These are phyloP conservation scores for Melanogaster broomeanus DNA, from an alignment of 768 basidiomycete species.

Conservation along the genomic window DNA sequence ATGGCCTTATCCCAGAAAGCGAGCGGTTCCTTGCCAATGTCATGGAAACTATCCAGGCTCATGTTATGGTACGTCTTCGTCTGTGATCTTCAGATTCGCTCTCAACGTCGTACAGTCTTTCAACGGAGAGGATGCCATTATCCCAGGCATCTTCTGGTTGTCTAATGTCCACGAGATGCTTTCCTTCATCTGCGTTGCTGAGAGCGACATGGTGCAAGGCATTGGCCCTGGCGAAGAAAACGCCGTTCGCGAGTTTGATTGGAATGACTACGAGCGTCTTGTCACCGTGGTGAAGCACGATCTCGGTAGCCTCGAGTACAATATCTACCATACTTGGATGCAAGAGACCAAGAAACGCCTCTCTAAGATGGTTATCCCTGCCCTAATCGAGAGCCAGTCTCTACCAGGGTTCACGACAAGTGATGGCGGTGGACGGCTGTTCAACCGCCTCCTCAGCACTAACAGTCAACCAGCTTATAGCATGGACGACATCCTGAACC, in stretches of 20 bases:
- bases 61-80: slow-evolving; percentile 84
- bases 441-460: slow-evolving; percentile 88
- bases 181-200: slow-evolving; percentile 98
- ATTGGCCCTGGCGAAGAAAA: slow-evolving; percentile 96
- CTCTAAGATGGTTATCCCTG: slow-evolving; percentile 98
- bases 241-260: slow-evolving; percentile 89
- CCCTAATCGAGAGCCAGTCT: slow-evolving; percentile 95
- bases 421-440: slow-evolving; percentile 89
- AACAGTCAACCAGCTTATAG: slow-evolving; percentile 88
- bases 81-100: not conserved
- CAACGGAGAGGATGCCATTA: slow-evolving; percentile 89
- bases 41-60: slow-evolving; percentile 96
- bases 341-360: slow-evolving; percentile 95
- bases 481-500: slow-evolving; percentile 97
- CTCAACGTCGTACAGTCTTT: slow-evolving; percentile 59
- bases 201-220: slow-evolving; percentile 97
- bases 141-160: slow-evolving; percentile 99
- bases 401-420: slow-evolving; percentile 96
- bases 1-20: slow-evolving; percentile 94
- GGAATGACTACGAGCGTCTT: slow-evolving; percentile 94
- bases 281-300: slow-evolving; percentile 99
- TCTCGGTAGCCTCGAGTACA: slow-evolving; percentile 97
- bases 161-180: slow-evolving; percentile 99
- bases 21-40: slow-evolving; percentile 98
- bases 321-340: slow-evolving; percentile 99